Percentiles rank a stretch among this genome's conserved stretches.
These are phyloP conservation scores for Arthroderma uncinatum DNA, from an alignment of 2,329 filamentous ascomycete genomes.

Conservation along the genomic window DNA sequence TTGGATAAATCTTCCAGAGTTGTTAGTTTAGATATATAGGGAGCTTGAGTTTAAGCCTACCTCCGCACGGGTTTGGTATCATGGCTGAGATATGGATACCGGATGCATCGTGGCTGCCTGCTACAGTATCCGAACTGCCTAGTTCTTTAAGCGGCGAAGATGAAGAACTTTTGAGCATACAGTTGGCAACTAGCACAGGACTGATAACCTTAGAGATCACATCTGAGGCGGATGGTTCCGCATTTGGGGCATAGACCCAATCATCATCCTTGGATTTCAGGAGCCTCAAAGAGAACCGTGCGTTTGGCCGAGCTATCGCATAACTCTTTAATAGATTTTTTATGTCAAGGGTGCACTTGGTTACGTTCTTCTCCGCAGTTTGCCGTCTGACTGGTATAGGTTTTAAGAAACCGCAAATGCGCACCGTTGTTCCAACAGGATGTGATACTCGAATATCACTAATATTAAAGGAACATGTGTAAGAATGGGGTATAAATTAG, in stretches of 20 bases:
- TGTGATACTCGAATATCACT: conserved; percentile 34
- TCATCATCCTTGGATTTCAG: neutral
- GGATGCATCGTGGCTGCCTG: neutral
- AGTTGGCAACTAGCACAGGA: conserved; percentile 43
- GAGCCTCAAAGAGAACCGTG: conserved; percentile 12
- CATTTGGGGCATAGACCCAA: conserved; percentile 34
- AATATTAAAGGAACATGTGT: neutral
- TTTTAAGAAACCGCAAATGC: conserved; percentile 46
- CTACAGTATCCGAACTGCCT: neutral
- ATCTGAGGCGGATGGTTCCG: conserved; percentile 39
- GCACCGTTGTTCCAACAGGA: conserved; percentile 50
- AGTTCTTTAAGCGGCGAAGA: neutral
- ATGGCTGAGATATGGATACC: conserved; percentile 28
- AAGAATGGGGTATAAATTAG: neutral
- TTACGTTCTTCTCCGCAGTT: conserved; percentile 40
- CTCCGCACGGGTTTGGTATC: conserved; percentile 38
- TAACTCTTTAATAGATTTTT: conserved; percentile 21
- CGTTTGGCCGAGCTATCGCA: conserved; percentile 19
- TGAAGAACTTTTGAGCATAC: conserved; percentile 22
- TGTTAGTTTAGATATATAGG: neutral
- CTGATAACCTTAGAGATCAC: conserved; percentile 47
- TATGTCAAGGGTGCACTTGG: conserved; percentile 20
- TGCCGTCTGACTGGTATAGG: conserved; percentile 50
- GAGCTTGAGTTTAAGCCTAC: conserved; percentile 16
- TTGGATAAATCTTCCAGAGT: conserved; percentile 26